Percentiles rank a stretch among this genome's conserved stretches.
These are phyloP conservation scores for Bryopsis sp. DNA, from an alignment of 139 green algal genomes.

Conservation along the genomic window DNA sequence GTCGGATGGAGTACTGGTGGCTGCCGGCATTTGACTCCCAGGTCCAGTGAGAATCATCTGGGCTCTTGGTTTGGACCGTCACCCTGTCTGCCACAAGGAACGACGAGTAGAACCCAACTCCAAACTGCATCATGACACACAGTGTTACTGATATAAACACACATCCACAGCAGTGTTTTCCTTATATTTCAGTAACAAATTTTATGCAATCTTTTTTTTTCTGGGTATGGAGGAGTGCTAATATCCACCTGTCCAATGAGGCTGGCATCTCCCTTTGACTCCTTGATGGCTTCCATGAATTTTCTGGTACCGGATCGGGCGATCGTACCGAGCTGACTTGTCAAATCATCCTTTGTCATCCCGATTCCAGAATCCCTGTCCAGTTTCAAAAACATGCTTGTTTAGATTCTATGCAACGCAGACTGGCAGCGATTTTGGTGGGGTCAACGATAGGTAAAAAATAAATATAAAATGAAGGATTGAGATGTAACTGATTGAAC, in stretches of 20 bases:
- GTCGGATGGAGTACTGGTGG: slow-evolving; percentile 73
- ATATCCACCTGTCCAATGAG: slow-evolving; percentile 71
- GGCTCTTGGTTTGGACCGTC: slow-evolving; percentile 68
- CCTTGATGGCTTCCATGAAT: slow-evolving; percentile 94
- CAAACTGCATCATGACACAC: slow-evolving; percentile 68
- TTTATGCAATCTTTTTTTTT: too few species aligned
- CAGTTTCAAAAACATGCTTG: background rate
- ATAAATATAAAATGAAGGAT: too few species aligned
- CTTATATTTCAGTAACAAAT: too few species aligned
- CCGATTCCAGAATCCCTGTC: slow-evolving; percentile 81
- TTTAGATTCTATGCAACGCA: too few species aligned
- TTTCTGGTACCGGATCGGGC: slow-evolving; percentile 90
- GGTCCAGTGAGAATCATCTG: slow-evolving; percentile 56
- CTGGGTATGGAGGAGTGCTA: too few species aligned
- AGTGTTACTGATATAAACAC: background rate
- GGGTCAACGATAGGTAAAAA: too few species aligned
- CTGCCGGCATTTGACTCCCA: slow-evolving; percentile 84
- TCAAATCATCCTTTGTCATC: slow-evolving; percentile 89
- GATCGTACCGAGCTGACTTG: slow-evolving; percentile 92
- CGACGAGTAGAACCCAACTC: slow-evolving; percentile 97
- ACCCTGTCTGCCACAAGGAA: slow-evolving; percentile 89
- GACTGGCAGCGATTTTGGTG: too few species aligned
- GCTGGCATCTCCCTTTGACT: slow-evolving; percentile 67
- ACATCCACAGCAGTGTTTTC: too few species aligned
- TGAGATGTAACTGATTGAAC: too few species aligned